Percentiles rank a stretch among this genome's conserved stretches.
phyloP scores from a whole-genome alignment of 306 rosid species.

The Inga leiocalycina region DNA sequence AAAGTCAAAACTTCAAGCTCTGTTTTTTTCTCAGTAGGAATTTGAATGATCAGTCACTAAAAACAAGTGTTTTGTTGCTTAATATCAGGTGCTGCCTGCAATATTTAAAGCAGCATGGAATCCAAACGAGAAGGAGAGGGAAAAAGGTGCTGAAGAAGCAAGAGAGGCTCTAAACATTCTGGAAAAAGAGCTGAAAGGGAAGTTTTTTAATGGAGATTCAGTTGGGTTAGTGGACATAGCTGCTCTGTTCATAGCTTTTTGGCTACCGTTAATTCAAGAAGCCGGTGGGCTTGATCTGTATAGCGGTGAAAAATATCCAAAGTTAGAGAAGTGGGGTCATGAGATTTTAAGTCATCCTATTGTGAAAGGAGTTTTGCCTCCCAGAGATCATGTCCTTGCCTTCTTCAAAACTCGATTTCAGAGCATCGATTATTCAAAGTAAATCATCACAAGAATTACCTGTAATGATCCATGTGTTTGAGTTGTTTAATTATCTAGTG shows the following conservation, averaged over 20 bases:
- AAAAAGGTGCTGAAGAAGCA: constrained; percentile 44
- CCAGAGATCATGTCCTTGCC: constrained; percentile 31
- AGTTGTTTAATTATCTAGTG: no score
- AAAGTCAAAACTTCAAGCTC: background rate
- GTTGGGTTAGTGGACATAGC: constrained; percentile 51
- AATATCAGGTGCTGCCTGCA: constrained; percentile 14
- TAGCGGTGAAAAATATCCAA: constrained; percentile 44
- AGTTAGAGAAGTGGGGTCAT: constrained; percentile 49
- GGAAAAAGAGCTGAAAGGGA: constrained; percentile 50
- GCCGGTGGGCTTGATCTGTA: constrained; percentile 29
- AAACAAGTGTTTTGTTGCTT: background rate
- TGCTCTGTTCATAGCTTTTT: constrained; percentile 37
- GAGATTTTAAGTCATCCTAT: constrained; percentile 37
- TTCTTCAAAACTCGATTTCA: constrained; percentile 24
- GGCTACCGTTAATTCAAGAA: constrained; percentile 41
- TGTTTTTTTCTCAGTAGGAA: background rate
- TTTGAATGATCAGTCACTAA: background rate
- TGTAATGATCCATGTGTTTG: background rate
- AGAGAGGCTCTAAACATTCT: constrained; percentile 25
- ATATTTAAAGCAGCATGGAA: constrained; percentile 15
- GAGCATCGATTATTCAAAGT: constrained; percentile 16
- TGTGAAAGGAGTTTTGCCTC: constrained; percentile 46
- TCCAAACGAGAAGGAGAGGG: constrained; percentile 30
- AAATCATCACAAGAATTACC: background rate
- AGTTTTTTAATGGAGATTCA: constrained; percentile 53